Conservation (phyloP, 768 basidiomycete species). For the Phylloporus scabripes region DNA sequence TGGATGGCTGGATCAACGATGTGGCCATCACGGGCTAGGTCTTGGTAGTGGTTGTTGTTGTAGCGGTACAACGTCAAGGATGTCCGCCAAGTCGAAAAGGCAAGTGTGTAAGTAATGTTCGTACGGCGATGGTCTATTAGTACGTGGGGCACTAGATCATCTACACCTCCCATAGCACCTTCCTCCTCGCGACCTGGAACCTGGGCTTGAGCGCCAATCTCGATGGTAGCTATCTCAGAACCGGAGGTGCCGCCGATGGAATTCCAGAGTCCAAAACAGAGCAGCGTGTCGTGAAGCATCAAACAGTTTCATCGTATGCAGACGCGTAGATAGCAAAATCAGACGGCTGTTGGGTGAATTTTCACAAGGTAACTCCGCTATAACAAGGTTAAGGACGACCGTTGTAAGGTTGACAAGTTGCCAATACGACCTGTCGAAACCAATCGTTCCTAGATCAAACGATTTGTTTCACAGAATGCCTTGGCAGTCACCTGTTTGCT, state of each 20-base stretch:
- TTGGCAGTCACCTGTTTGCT: neutral
- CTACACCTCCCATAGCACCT: no score
- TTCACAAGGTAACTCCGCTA: neutral
- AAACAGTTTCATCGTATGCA: neutral
- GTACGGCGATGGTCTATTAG: no score
- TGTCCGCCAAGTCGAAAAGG: no score
- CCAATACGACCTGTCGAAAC: neutral
- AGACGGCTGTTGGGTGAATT: neutral
- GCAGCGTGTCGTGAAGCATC: no score
- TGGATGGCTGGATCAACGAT: conserved; percentile 44
- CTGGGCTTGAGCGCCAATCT: no score
- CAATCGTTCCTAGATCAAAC: neutral
- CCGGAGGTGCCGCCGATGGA: neutral
- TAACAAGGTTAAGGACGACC: neutral
- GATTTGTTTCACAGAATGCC: neutral
- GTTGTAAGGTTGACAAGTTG: neutral
- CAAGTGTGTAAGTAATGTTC: neutral
- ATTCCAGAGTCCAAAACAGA: neutral
- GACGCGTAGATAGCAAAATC: neutral
- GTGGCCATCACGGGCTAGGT: no score
- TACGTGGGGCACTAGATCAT: no score
- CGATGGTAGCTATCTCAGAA: neutral
- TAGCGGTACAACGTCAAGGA: no score
- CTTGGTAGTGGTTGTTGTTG: no score
- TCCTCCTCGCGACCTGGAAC: neutral